Conservation (phyloP, 1,139 yeast genomes). For the Debaryomycetaceae sp. region DNA sequence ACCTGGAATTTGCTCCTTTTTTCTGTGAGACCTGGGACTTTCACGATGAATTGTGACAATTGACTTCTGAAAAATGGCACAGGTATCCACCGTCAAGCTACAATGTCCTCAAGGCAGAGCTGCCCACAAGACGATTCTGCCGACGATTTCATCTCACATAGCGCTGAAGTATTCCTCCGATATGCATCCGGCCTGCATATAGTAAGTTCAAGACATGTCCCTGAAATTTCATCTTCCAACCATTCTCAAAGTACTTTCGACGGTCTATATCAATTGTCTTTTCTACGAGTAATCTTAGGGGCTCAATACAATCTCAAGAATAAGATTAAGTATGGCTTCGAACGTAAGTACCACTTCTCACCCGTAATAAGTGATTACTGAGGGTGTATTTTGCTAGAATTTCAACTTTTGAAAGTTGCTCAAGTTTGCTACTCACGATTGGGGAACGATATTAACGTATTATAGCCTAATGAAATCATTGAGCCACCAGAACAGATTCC, state of each 20-base stretch:
- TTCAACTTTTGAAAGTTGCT: too few species aligned
- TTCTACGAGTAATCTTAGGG: neutral
- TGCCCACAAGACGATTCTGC: too few species aligned
- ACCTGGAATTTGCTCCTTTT: too few species aligned
- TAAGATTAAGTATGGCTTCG: neutral
- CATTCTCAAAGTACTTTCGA: neutral
- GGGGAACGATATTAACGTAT: constrained; percentile 8
- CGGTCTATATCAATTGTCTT: neutral
- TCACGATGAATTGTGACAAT: too few species aligned
- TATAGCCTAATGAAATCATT: constrained; percentile 23
- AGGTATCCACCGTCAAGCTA: too few species aligned
- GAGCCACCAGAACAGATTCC: constrained; percentile 20
- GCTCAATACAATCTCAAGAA: neutral
- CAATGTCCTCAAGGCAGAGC: too few species aligned
- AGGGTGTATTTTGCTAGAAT: too few species aligned
- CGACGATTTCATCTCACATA: too few species aligned
- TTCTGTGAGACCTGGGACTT: too few species aligned
- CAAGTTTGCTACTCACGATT: neutral
- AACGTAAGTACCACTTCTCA: neutral
- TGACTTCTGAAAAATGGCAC: too few species aligned
- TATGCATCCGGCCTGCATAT: neutral
- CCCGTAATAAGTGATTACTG: too few species aligned
- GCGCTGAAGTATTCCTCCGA: too few species aligned
- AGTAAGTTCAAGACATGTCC: neutral
- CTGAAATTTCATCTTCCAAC: neutral